Evolutionary conservation across 352 stramenopile genomes (phyloP).

Genomic region (Phytopythium boreale): DNA sequence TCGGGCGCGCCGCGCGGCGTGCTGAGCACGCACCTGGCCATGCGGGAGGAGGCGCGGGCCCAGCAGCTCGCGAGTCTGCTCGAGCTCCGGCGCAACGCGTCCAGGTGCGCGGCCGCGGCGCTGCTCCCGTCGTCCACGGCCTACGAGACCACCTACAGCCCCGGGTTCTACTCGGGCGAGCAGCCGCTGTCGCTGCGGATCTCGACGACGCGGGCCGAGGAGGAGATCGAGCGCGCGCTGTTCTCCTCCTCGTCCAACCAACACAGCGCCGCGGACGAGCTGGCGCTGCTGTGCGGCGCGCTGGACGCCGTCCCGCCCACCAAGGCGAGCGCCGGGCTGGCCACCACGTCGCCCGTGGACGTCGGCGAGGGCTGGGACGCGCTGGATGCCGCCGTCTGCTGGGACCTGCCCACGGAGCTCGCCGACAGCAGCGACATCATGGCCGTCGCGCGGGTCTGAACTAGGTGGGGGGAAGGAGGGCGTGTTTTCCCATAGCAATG

Average conservation of each 20-base stretch:
- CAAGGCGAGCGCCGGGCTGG: background rate
- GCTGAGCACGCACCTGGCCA: constrained; percentile 37
- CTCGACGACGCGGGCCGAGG: constrained; percentile 2
- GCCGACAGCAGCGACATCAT: background rate
- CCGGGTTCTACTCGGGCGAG: background rate
- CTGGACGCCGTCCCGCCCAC: constrained; percentile 16
- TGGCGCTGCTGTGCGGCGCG: constrained; percentile 12
- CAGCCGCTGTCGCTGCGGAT: background rate
- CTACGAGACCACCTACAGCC: background rate
- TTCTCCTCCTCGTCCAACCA: constrained; percentile 14
- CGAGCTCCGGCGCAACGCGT: constrained; percentile 2
- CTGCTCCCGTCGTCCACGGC: constrained; percentile 7
- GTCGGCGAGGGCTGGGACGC: constrained; percentile 30
- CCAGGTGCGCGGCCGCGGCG: background rate
- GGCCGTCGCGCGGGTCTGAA: constrained; percentile 3
- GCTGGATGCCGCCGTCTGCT: constrained; percentile 26
- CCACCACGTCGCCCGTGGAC: constrained; percentile 38
- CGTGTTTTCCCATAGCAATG: background rate
- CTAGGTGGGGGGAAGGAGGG: background rate
- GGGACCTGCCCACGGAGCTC: constrained; percentile 18
- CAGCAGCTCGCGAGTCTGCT: constrained; percentile 15
- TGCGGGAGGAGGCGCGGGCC: constrained; percentile 28
- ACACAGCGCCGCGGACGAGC: constrained; percentile 11
- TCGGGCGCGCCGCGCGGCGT: constrained; percentile 10
- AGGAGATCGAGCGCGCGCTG: constrained; percentile 12